phyloP scores from a whole-genome alignment of 345 rosid genomes.

The Pugionium cornutum region DNA sequence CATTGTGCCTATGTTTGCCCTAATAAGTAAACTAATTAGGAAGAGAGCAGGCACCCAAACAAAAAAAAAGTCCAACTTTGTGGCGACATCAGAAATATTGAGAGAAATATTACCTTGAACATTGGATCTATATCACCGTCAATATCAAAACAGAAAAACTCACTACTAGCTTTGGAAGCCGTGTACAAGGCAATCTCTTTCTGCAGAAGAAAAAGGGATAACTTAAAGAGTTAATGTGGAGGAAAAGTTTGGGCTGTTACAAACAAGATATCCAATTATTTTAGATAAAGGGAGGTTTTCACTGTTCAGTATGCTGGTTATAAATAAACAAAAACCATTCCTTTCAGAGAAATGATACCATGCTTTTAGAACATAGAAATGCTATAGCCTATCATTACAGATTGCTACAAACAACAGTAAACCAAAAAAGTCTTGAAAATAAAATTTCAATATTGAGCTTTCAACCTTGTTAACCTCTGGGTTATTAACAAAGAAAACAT shows the following conservation, averaged over 20 bases:
- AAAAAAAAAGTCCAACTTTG: neutral
- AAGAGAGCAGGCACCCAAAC: neutral
- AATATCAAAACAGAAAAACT: constrained; percentile 85
- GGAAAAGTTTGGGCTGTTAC: neutral
- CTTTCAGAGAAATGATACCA: too few species aligned
- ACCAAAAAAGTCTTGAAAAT: constrained; percentile 10
- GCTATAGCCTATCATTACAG: neutral
- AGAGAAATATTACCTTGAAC: constrained; percentile 73
- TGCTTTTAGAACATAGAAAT: constrained; percentile 11
- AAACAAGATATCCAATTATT: constrained; percentile 15
- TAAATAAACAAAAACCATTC: too few species aligned
- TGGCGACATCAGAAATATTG: constrained; percentile 1
- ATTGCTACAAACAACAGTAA: constrained; percentile 8
- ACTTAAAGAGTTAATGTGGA: constrained; percentile 13
- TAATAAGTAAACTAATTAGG: constrained; percentile 10
- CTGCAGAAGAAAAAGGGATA: constrained; percentile 52
- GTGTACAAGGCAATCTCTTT: constrained; percentile 95
- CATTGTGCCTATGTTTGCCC: neutral
- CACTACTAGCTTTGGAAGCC: constrained; percentile 76
- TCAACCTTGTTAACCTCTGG: constrained; percentile 9
- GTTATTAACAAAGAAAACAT: constrained; percentile 13
- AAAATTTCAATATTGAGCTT: constrained; percentile 17
- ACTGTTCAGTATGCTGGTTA: too few species aligned
- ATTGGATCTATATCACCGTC: constrained; percentile 93
- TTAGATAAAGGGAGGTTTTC: too few species aligned